Evolutionary conservation across 306 rosid species (phyloP), one percentile per base, ranked within the genome.

Genomic region (Crataegus laevigata): DNA sequence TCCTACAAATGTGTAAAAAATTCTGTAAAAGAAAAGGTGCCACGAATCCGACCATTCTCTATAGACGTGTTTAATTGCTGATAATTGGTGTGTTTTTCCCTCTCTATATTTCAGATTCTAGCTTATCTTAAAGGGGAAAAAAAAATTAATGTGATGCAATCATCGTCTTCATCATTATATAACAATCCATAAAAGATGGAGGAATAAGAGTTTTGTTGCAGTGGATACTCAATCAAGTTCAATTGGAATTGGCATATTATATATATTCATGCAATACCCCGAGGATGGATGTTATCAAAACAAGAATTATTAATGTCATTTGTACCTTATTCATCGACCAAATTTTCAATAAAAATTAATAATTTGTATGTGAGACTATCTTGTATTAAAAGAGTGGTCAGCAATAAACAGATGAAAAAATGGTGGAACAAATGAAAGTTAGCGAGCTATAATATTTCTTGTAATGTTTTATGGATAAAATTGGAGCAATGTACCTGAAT

Each of bases 41-140:
- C 9, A 34, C 2, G 38, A 34, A 34, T 34, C 38, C 38, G 6
- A 34, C 40, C 40, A 7, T 36, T 36, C 40, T 36, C 40, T 36
- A 36, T 36, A 36, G 7, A 36, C 40, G 40, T 36, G 40, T 36
- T 36, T 36, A 62, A 11, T 62, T 62, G 67, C 40, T 29, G 51
- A 22, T 52, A 14, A 50, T 4, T 28, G 19, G 4, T 4, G 8
- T 26, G 30, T 62, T 25, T 36, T 19, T 45, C 1, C 17, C 26
- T 18, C 2, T 68, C 6, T 42, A 1, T 10, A 17, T 65, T 42
- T 75, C 75, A 81, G 84, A 29, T 50, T 50, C 34, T 72, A 34
- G 67, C 78, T 15, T 43, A 25, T 60, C 84, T 81, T 18, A 76
- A 77, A 57, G 78, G 69, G 52, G 71, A 76, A 19, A 66, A 6